Conservation (phyloP, 495 filamentous ascomycete species). For the Penicillium ucsense region DNA sequence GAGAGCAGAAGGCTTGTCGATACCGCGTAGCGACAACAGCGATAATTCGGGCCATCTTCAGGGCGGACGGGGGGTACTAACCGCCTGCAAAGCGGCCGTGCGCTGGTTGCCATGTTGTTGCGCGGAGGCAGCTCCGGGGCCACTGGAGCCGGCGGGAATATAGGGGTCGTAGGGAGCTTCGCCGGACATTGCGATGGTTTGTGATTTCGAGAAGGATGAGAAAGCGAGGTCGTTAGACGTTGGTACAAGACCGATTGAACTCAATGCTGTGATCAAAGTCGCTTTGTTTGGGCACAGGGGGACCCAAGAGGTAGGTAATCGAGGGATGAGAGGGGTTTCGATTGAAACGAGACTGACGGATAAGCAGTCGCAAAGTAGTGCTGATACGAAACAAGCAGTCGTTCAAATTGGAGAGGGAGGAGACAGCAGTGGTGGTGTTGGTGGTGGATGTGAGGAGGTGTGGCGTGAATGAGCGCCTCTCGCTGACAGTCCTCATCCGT, state of each 20-base stretch:
- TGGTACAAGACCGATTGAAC: conserved; percentile 6
- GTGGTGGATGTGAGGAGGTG: conserved; percentile 1
- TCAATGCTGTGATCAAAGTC: conserved; percentile 13
- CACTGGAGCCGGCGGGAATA: conserved; percentile 60
- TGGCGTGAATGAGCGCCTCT: conserved; percentile 5
- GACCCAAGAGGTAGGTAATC: conserved; percentile 5
- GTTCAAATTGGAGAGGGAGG: conserved; percentile 5
- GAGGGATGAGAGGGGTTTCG: background rate
- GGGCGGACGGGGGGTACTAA: conserved; percentile 37
- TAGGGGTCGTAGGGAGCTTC: conserved; percentile 86
- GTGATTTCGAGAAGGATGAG: conserved; percentile 6
- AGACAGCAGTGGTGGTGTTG: conserved; percentile 9
- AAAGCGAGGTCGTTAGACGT: conserved; percentile 4
- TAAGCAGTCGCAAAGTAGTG: background rate
- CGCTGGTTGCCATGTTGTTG: conserved; percentile 53
- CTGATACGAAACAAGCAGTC: conserved; percentile 2
- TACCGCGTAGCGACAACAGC: no score
- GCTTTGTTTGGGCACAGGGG: conserved; percentile 11
- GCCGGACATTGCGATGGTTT: conserved; percentile 42
- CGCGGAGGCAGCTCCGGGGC: conserved; percentile 39
- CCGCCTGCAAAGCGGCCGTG: conserved; percentile 68
- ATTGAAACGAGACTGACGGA: background rate
- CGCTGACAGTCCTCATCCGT: background rate
- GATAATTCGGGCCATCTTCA: background rate
- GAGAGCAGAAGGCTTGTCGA: no score